These are phyloP conservation scores for Pholiota conissans DNA, from an alignment of 768 basidiomycete species.

Conservation along the genomic window DNA sequence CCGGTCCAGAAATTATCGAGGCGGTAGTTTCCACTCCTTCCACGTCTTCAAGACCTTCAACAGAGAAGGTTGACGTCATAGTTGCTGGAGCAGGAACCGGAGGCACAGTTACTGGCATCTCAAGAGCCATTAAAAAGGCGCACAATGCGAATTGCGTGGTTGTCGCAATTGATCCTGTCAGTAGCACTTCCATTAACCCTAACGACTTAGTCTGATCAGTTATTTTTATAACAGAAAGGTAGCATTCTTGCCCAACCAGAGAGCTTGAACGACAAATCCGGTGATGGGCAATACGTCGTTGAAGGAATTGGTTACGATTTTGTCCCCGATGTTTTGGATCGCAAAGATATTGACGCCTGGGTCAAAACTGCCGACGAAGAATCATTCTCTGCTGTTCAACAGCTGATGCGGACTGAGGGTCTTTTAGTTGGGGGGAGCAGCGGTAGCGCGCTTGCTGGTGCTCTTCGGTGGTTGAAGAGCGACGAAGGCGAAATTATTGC, in stretches of 20 bases:
- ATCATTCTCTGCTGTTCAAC: conserved; percentile 72
- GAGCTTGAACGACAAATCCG: conserved; percentile 52
- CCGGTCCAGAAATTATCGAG: conserved; percentile 90
- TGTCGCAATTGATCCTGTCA: conserved; percentile 89
- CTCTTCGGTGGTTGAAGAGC: conserved; percentile 74
- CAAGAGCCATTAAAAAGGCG: conserved; percentile 73
- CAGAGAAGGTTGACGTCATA: conserved; percentile 77
- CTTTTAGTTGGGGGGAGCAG: conserved; percentile 93
- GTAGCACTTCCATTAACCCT: conserved; percentile 23
- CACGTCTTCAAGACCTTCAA: conserved; percentile 56
- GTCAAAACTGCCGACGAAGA: conserved; percentile 83
- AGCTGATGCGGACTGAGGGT: conserved; percentile 82
- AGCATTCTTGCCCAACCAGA: conserved; percentile 83
- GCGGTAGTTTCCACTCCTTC: conserved; percentile 70
- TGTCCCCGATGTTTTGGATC: conserved; percentile 82
- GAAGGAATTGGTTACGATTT: conserved; percentile 99
- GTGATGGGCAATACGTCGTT: conserved; percentile 64
- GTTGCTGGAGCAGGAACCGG: conserved; percentile 92
- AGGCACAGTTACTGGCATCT: conserved; percentile 89
- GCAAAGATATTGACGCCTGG: conserved; percentile 72
- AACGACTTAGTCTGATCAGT: background rate
- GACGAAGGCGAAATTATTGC: conserved; percentile 65
- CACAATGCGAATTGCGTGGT: conserved; percentile 75
- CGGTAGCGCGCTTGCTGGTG: conserved; percentile 81
- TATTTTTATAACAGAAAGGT: conserved; percentile 57